Base-by-base conservation (phyloP, 2,329 filamentous ascomycete species). In the Arthroderma sp. region DNA sequence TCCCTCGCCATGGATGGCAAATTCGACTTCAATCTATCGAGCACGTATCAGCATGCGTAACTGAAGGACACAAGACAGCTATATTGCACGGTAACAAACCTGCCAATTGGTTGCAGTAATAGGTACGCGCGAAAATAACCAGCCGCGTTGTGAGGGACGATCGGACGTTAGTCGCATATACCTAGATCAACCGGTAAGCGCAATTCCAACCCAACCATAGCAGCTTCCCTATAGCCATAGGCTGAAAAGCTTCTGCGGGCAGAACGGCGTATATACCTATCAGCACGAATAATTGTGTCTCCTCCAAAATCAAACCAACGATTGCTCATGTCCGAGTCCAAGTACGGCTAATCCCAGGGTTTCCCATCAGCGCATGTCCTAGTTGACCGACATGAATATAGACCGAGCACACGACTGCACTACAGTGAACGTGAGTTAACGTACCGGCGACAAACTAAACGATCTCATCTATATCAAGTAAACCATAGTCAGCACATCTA, bases 281-380 rank as follows among this genome's bases (percentile, higher is more conserved):
- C 79, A 50, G 78, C 74, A 53, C 79, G 73, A 58, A 95, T 76
- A 57, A 98, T 81, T 36, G 89, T 86, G 69, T 94, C 87, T 61
- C 89, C 91, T 61, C 91, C 91, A 75, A 93, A 98, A 70, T 98
- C 91, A 68, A 89, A 98, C 89, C 91, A 98, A 62, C 91, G 82
- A 70, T 85, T 94, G 70, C 93, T 84, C 81, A 96, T 88, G 65
- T 96, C 91, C 49, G 87, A 91, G 69, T 98, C 91, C 56, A 98
- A 79, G 68, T 95, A 98, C 50, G 91, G 91, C 83, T 95, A 60
- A 37, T 36, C 38, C 40, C 9, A 31, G 22, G 37, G 30, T 46
- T 29, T 22, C 15, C 15, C 15, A 22, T 22, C 15, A 22, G 15
- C 15, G 15, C 15, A 22, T 22, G 15, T 22, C 15, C 15, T 22